Percentiles rank a stretch among this genome's conserved stretches.
These are phyloP conservation scores for Articulospora tetracladia DNA, from an alignment of 495 filamentous ascomycete genomes.

Conservation along the genomic window DNA sequence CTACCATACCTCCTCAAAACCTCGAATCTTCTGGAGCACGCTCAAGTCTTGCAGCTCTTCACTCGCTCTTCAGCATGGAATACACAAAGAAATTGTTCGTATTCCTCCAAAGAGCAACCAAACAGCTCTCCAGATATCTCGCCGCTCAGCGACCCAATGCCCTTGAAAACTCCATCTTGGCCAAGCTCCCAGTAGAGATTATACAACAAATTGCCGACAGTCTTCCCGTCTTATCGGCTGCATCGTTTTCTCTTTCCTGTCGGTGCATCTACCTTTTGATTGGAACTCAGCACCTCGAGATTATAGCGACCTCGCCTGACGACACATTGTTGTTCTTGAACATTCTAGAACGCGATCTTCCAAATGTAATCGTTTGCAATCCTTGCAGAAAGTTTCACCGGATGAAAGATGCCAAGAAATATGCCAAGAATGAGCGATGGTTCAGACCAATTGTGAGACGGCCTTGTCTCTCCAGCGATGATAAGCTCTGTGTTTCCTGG, in stretches of 20 bases:
- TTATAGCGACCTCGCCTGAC: constrained; percentile 7
- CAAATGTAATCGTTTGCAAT: constrained; percentile 11
- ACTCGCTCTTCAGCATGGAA: too few relatives aligned
- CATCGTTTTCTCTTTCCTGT: constrained; percentile 17
- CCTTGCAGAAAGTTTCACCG: constrained; percentile 18
- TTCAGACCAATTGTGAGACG: background rate
- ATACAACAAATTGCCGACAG: constrained; percentile 12
- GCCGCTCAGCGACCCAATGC: too few relatives aligned
- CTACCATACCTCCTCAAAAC: too few relatives aligned
- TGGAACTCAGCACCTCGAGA: constrained; percentile 16
- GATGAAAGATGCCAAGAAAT: constrained; percentile 15
- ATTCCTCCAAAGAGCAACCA: too few relatives aligned
- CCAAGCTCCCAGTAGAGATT: too few relatives aligned
- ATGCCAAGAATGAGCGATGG: background rate
- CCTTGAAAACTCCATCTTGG: too few relatives aligned
- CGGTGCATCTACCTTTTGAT: constrained; percentile 14
- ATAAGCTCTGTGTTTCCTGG: background rate
- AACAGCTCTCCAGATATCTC: too few relatives aligned
- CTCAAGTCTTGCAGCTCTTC: too few relatives aligned
- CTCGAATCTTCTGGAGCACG: too few relatives aligned
- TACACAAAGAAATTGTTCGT: too few relatives aligned
- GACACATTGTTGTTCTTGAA: constrained; percentile 16
- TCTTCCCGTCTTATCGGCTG: constrained; percentile 15
- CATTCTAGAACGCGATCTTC: constrained; percentile 15
- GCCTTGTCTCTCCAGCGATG: background rate